phyloP scores from a whole-genome alignment of 2,329 filamentous ascomycete species.

The Periconia digitata region DNA sequence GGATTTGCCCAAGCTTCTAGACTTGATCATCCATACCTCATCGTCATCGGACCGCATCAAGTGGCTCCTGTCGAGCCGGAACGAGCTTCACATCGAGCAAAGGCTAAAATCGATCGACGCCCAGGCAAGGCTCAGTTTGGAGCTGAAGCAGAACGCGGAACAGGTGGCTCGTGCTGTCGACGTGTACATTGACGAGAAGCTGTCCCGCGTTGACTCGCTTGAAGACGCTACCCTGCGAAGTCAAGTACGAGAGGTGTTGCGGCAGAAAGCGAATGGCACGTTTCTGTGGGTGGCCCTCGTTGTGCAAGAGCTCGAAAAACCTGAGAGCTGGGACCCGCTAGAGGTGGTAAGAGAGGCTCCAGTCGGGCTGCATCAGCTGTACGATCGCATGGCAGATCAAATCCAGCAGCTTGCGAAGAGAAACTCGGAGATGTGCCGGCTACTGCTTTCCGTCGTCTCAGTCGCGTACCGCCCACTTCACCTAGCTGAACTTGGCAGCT shows the following conservation, averaged over 20 bases:
- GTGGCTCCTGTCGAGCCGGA: conserved; percentile 45
- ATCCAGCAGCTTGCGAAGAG: conserved; percentile 30
- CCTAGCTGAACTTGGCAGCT: conserved; percentile 11
- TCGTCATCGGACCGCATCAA: conserved; percentile 26
- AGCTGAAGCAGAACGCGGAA: conserved; percentile 35
- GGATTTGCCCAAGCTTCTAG: conserved; percentile 9
- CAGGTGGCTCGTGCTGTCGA: conserved; percentile 38
- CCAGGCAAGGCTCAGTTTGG: conserved; percentile 26
- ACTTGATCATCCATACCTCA: conserved; percentile 5
- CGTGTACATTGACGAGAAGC: conserved; percentile 41
- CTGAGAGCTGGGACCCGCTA: conserved; percentile 6
- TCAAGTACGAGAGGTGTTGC: conserved; percentile 19
- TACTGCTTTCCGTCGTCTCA: conserved; percentile 37
- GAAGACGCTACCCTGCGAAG: not conserved
- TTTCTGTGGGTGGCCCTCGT: conserved; percentile 41
- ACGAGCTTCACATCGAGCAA: conserved; percentile 41
- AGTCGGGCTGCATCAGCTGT: conserved; percentile 40
- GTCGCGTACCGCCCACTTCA: conserved; percentile 18
- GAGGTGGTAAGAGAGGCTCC: conserved; percentile 22
- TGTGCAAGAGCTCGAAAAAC: conserved; percentile 29
- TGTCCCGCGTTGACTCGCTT: conserved; percentile 23
- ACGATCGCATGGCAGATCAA: conserved; percentile 42
- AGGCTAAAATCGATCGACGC: conserved; percentile 18
- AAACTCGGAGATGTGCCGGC: conserved; percentile 25
- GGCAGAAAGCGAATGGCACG: conserved; percentile 40